Percentiles rank a stretch among this genome's conserved stretches.
Evolutionary conservation across 345 rosid genomes (phyloP).

Genomic region (Eutrema yunnanense): DNA sequence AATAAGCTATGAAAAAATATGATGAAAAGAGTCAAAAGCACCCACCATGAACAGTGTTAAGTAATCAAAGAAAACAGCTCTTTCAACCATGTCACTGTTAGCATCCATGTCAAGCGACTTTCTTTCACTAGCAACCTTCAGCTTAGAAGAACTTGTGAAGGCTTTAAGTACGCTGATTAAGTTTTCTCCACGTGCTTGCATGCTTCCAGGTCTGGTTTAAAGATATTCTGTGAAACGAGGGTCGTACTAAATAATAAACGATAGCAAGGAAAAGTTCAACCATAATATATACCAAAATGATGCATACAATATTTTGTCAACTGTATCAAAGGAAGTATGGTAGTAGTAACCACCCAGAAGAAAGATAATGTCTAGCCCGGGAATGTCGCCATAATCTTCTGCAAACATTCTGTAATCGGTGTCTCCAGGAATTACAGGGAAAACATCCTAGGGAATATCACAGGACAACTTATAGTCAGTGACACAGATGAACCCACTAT

Average conservation of each 20-base stretch:
- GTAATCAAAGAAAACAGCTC: slow-evolving; percentile 93
- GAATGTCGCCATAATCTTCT: slow-evolving; percentile 82
- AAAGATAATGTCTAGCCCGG: slow-evolving; percentile 96
- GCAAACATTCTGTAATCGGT: slow-evolving; percentile 94
- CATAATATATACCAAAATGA: slow-evolving; percentile 54
- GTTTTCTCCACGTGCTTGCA: slow-evolving; percentile 99
- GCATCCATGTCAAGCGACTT: slow-evolving; percentile 34
- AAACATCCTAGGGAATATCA: slow-evolving; percentile 63
- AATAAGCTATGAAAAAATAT: not conserved
- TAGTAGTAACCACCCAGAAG: slow-evolving; percentile 95
- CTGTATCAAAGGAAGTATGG: slow-evolving; percentile 90
- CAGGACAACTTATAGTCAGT: slow-evolving; percentile 1
- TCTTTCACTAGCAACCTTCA: slow-evolving; percentile 56
- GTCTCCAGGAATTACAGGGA: slow-evolving; percentile 89
- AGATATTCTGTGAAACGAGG: slow-evolving; percentile 27
- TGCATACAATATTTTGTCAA: slow-evolving; percentile 96
- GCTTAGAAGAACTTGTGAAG: slow-evolving; percentile 72
- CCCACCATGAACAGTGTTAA: slow-evolving; percentile 71
- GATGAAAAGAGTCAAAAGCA: not conserved
- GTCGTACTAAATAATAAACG: slow-evolving; percentile 26
- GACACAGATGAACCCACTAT: not conserved
- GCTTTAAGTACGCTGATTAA: slow-evolving; percentile 66
- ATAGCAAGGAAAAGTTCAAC: slow-evolving; percentile 11
- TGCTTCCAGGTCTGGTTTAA: slow-evolving; percentile 86
- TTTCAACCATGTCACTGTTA: slow-evolving; percentile 42